Percentiles rank a stretch among this genome's conserved stretches.
phyloP scores from a whole-genome alignment of 2,329 filamentous ascomycete species.

The Akanthomyces dipterigenus region DNA sequence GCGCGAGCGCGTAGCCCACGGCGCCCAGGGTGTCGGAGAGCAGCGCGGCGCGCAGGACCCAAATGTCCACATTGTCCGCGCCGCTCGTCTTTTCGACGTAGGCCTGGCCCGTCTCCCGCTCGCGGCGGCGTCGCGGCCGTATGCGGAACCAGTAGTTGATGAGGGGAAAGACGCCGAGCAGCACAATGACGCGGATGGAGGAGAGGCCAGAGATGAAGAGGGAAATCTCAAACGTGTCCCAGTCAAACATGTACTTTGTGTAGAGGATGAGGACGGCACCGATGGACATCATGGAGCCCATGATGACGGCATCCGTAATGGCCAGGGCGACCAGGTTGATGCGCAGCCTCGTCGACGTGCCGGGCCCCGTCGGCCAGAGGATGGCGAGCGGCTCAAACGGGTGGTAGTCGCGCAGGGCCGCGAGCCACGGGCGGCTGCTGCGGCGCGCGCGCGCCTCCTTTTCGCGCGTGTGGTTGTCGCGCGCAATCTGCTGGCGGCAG shows the following conservation, averaged over 20 bases:
- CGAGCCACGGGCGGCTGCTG: constrained; percentile 21
- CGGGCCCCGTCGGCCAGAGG: constrained; percentile 64
- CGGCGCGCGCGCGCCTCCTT: constrained; percentile 28
- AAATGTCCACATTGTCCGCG: constrained; percentile 70
- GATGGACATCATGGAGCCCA: constrained; percentile 74
- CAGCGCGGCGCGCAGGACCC: constrained; percentile 67
- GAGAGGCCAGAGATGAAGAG: constrained; percentile 78
- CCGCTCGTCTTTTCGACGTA: constrained; percentile 52
- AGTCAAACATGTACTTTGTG: constrained; percentile 70
- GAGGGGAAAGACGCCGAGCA: constrained; percentile 68
- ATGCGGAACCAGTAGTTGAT: constrained; percentile 69
- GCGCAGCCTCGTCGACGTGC: constrained; percentile 53
- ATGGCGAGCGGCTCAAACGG: constrained; percentile 71
- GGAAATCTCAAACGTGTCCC: constrained; percentile 75
- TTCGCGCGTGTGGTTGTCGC: constrained; percentile 55
- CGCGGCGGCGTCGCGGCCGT: constrained; percentile 38
- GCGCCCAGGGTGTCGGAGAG: constrained; percentile 71
- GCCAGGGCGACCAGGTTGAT: constrained; percentile 79
- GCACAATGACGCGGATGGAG: constrained; percentile 63
- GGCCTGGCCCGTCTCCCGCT: constrained; percentile 29
- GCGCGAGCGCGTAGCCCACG: constrained; percentile 64
- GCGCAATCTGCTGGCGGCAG: constrained; percentile 62
- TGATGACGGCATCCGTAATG: constrained; percentile 71
- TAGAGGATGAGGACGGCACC: constrained; percentile 82
- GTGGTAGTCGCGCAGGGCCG: constrained; percentile 45